Evolutionary conservation across 2,329 filamentous ascomycete species (phyloP).

Genomic region (Metarhizium robertsii): DNA sequence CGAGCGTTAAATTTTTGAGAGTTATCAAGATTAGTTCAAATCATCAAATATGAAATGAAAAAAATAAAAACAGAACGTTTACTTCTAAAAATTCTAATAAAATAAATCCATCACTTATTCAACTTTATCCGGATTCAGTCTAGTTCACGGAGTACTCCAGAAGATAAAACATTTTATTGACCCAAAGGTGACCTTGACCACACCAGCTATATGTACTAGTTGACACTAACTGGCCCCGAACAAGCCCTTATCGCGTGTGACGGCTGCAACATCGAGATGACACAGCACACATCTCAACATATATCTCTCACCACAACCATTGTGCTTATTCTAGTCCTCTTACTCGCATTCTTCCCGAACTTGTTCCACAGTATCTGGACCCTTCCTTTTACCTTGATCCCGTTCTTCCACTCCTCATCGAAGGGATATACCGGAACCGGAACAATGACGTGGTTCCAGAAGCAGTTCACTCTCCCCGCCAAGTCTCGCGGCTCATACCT

Average conservation of each 20-base stretch:
- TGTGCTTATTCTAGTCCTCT: slow-evolving; percentile 36
- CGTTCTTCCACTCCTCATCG: slow-evolving; percentile 20
- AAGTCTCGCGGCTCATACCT: slow-evolving; percentile 80
- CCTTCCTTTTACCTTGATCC: slow-evolving; percentile 33
- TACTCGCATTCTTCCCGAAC: slow-evolving; percentile 42
- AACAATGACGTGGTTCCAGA: slow-evolving; percentile 73
- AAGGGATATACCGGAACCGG: slow-evolving; percentile 19
- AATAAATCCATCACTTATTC: too few species aligned
- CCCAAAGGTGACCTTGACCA: too few species aligned
- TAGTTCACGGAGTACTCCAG: too few species aligned
- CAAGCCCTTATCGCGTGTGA: neutral
- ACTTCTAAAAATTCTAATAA: too few species aligned
- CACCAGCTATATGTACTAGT: too few species aligned
- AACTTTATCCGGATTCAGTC: too few species aligned
- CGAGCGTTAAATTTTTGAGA: too few species aligned
- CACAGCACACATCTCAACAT: slow-evolving; percentile 12
- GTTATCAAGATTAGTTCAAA: too few species aligned
- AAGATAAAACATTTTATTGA: too few species aligned
- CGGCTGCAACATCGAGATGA: neutral
- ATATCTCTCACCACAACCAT: slow-evolving; percentile 31
- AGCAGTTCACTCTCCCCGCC: slow-evolving; percentile 69
- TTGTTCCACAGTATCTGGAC: slow-evolving; percentile 44
- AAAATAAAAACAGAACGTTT: too few species aligned
- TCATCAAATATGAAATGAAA: too few species aligned
- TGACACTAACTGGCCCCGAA: too few species aligned